A percentile compares a stretch with the other conserved stretches of the same genome.
These are phyloP conservation scores for Paecilomyces sp. DNA, from an alignment of 2,329 filamentous ascomycete species.

Conservation along the genomic window DNA sequence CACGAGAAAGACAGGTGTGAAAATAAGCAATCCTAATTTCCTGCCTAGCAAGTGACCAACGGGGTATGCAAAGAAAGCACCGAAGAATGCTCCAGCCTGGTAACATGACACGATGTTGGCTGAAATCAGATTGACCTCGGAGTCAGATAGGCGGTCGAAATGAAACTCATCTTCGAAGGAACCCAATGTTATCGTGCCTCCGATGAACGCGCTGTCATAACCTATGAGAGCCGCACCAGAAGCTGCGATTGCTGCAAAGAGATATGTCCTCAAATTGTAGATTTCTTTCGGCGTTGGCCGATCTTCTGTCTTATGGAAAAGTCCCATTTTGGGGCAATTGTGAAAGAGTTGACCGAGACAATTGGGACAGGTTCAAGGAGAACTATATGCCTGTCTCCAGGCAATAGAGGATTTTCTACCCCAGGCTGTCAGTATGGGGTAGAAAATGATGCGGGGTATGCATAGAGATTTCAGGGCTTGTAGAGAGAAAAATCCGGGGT, in stretches of 20 bases:
- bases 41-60: conserved; percentile 62
- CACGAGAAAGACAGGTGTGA: conserved; percentile 57
- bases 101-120: conserved; percentile 75
- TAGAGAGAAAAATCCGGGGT: background rate
- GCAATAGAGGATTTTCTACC: background rate
- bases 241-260: conserved; percentile 47
- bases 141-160: conserved; percentile 45
- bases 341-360: background rate
- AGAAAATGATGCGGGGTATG: background rate
- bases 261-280: conserved; percentile 55
- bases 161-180: conserved; percentile 65
- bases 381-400: background rate
- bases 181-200: conserved; percentile 63
- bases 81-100: conserved; percentile 79
- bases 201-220: conserved; percentile 70
- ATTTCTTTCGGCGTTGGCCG: conserved; percentile 50
- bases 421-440: background rate
- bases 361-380: background rate
- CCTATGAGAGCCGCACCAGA: conserved; percentile 54
- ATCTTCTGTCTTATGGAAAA: conserved; percentile 22
- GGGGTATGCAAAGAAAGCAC: conserved; percentile 61
- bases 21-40: conserved; percentile 56
- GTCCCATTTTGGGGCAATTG: background rate
- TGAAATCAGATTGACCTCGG: conserved; percentile 53
- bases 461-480: background rate